phyloP scores from a whole-genome alignment of 495 filamentous ascomycete genomes.

The Neurospora tetraspora region DNA sequence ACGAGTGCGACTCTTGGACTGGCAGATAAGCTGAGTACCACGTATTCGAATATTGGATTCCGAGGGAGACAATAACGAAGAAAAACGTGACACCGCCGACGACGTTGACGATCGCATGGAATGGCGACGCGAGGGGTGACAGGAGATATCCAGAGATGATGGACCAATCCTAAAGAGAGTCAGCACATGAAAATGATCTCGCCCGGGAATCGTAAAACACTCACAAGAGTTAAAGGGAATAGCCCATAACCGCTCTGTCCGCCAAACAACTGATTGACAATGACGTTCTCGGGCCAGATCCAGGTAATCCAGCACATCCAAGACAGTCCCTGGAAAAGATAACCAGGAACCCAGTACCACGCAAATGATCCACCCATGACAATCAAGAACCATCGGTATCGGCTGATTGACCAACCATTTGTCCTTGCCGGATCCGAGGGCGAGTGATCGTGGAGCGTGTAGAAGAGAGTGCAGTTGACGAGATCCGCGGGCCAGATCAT shows the following conservation, averaged over 20 bases:
- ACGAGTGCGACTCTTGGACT: constrained; percentile 44
- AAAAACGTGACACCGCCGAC: constrained; percentile 44
- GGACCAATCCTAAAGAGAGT: constrained; percentile 46
- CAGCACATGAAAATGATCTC: not conserved
- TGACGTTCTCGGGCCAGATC: constrained; percentile 51
- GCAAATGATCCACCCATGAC: constrained; percentile 39
- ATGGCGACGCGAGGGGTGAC: constrained; percentile 59
- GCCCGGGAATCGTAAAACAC: not conserved
- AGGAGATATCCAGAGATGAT: constrained; percentile 52
- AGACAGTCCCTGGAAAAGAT: constrained; percentile 46
- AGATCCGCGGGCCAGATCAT: constrained; percentile 68
- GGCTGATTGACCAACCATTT: constrained; percentile 55
- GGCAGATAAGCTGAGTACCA: constrained; percentile 54
- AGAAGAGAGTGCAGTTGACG: constrained; percentile 56
- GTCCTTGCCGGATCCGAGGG: constrained; percentile 45
- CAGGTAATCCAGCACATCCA: constrained; percentile 54
- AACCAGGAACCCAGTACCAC: constrained; percentile 53
- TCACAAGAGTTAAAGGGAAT: constrained; percentile 42
- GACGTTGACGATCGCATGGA: constrained; percentile 54
- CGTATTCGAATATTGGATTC: constrained; percentile 52
- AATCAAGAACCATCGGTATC: constrained; percentile 56
- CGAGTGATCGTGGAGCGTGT: constrained; percentile 56
- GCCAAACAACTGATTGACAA: constrained; percentile 63
- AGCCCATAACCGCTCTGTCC: constrained; percentile 51
- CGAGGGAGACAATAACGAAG: constrained; percentile 40